A percentile compares a stretch with the other conserved stretches of the same genome.
Evolutionary conservation across 2,329 filamentous ascomycete genomes (phyloP).

Genomic region (Aplosporella prunicola): DNA sequence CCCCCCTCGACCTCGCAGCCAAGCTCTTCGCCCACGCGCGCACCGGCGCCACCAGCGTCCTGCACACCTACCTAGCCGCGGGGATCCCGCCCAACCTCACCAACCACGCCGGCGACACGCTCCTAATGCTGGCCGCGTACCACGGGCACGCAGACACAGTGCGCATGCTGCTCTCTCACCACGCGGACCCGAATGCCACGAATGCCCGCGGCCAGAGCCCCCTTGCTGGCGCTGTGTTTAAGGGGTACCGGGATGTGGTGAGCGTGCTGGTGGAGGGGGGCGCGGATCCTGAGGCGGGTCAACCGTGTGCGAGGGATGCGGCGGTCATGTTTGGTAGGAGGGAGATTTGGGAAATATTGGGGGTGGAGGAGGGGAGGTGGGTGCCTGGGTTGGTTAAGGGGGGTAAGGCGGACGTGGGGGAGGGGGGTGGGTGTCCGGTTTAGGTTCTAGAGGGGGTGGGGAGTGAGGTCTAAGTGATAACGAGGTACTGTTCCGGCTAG

Average conservation of each 20-base stretch:
- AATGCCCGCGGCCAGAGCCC: slow-evolving; percentile 62
- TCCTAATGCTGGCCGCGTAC: slow-evolving; percentile 66
- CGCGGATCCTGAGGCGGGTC: slow-evolving; percentile 32
- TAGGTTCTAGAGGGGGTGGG: too few relatives aligned
- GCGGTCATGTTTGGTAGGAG: slow-evolving; percentile 39
- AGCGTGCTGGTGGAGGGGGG: slow-evolving; percentile 39
- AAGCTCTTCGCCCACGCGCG: slow-evolving; percentile 60
- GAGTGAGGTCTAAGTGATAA: too few relatives aligned
- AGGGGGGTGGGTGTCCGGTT: too few relatives aligned
- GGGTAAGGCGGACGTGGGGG: too few relatives aligned
- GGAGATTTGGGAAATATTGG: slow-evolving; percentile 25
- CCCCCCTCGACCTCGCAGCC: slow-evolving; percentile 55
- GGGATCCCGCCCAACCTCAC: slow-evolving; percentile 62
- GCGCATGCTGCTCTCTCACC: slow-evolving; percentile 49
- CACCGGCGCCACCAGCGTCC: slow-evolving; percentile 46
- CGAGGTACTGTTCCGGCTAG: too few relatives aligned
- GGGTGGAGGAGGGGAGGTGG: slow-evolving; percentile 18
- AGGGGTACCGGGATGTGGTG: slow-evolving; percentile 56
- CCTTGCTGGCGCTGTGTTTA: slow-evolving; percentile 64
- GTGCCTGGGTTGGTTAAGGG: slow-evolving; percentile 10
- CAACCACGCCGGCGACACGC: slow-evolving; percentile 63
- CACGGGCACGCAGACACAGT: slow-evolving; percentile 56
- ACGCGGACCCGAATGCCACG: slow-evolving; percentile 57
- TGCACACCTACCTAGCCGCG: slow-evolving; percentile 54
- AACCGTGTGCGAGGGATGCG: slow-evolving; percentile 38